Base-by-base conservation (phyloP, 2,329 filamentous ascomycete genomes). In the Pseudonectria foliicola region DNA sequence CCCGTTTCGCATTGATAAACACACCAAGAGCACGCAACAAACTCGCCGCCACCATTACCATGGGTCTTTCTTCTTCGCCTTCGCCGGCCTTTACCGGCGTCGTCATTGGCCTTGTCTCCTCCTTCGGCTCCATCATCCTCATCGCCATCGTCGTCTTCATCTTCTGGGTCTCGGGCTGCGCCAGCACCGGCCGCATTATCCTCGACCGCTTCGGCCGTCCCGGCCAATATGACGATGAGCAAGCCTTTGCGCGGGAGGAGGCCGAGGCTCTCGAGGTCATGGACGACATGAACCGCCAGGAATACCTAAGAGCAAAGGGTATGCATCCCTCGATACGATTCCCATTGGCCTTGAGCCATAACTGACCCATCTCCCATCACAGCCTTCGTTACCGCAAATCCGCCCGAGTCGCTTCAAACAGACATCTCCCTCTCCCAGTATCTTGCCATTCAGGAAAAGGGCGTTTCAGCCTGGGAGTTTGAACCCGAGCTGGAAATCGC, bases 381-480 rank as follows among this genome's bases (percentile, higher is more conserved):
- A 98, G 92, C 90, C 23, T 98, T 95, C 57, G 80, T 95, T 43
- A 82, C 92, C 60, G 86, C 82, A 37, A 95, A 96, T 56, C 92
- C 90, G 3, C 88, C 92, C 46, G 92, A 98, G 61, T 96, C 92
- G 7, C 68, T 90, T 39, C 88, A 92, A 54, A 96, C 92, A 48
- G 92, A 98, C 57, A 98, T 98, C 46, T 96, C 92, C 14, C 68
- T 98, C 45, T 96, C 92, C 25, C 92, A 98, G 60, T 96, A 95
- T 59, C 75, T 98, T 39, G 92, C 92, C 27, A 98, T 98, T 48
- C 92, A 98, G 66, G 92, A 98, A 67, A 98, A 98, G 62, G 92
- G 92, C 33, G 90, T 98, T n/a, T 95, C 92, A 5, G 92, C 92
- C 6, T 98, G 92, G 92, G 92, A 98, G 61, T 98, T 98, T 54